Percentiles rank a stretch among this genome's conserved stretches.
Conservation (phyloP, 768 basidiomycete genomes). For the Leccinum imitatum region DNA sequence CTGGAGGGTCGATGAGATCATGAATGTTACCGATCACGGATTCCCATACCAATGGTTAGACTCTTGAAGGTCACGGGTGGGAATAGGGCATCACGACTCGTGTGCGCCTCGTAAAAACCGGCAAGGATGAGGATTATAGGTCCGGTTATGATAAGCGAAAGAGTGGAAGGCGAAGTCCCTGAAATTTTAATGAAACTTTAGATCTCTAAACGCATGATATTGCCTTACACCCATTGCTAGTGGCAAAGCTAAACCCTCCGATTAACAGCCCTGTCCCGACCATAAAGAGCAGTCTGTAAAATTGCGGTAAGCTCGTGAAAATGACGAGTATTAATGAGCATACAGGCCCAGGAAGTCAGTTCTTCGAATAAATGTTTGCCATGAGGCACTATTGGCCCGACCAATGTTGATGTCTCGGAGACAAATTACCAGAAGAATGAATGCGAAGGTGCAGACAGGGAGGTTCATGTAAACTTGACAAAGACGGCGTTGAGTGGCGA, state of each 20-base stretch:
- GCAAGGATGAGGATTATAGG: slow-evolving; percentile 53
- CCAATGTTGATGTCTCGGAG: slow-evolving; percentile 56
- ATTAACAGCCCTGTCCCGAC: slow-evolving; percentile 64
- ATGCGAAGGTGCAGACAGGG: slow-evolving; percentile 65
- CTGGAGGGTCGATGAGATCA: slow-evolving; percentile 36
- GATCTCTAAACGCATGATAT: slow-evolving; percentile 1
- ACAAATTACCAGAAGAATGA: slow-evolving; percentile 55
- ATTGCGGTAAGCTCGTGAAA: slow-evolving; percentile 21
- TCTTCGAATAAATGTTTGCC: slow-evolving; percentile 48
- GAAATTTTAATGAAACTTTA: slow-evolving; percentile 18
- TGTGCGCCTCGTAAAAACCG: slow-evolving; percentile 66
- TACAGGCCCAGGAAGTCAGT: slow-evolving; percentile 84
- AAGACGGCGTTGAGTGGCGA: slow-evolving; percentile 16
- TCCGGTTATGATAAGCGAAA: slow-evolving; percentile 59
- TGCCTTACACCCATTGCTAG: slow-evolving; percentile 62
- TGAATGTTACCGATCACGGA: slow-evolving; percentile 8
- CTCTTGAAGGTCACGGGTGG: slow-evolving; percentile 62
- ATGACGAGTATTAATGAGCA: slow-evolving; percentile 32
- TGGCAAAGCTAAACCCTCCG: slow-evolving; percentile 78
- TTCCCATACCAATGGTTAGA: slow-evolving; percentile 54
- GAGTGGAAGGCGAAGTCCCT: slow-evolving; percentile 68
- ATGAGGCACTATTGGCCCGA: slow-evolving; percentile 49
- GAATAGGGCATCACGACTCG: slow-evolving; percentile 69
- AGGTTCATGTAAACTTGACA: slow-evolving; percentile 77
- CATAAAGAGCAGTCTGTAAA: slow-evolving; percentile 67